Base-by-base conservation (phyloP, 257 asterid species). In the Scutellaria galericulata region DNA sequence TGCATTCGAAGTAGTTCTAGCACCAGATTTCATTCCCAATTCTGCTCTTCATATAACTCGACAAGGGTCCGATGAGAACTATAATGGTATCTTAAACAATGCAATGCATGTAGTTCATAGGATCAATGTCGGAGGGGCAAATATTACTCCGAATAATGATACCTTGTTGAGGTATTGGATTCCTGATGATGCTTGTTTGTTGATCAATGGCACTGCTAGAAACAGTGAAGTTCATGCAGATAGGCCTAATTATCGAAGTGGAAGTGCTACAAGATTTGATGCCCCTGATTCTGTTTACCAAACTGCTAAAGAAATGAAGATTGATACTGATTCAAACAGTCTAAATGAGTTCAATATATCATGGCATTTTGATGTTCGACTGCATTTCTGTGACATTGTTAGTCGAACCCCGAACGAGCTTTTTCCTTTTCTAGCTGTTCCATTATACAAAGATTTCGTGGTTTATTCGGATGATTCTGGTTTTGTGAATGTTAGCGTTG, bases 301-400 rank as follows among this genome's bases (percentile, higher is more conserved):
- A 0, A 80, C 89, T n/a, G 91, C 93, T 2, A 81, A 80, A 72
- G 78, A 60, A 50, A 46, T 85, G 72, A 81, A 78, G 14, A 20
- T 10, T 20, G 50, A 2, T 61, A 5, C 2, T 2, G 62, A 5
- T 7, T 52, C 5, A 18, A 37, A 0, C 2, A 1, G 0, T 10
- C 60, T 67, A 6, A 15, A 0, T 0, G 0, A 0, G 7, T 80
- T 60, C 78, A 84, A 81, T 13, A 31, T 78, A 2, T 68, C 90
- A 1, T 90, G 95, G 93, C 13, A 54, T 18, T 88, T 90, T 39
- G 55, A 1, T 10, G 90, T 90, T 2, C 78, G 96, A 7, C 50
- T 78, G n/a, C 95, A 90, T 7, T 86, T 90, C 66, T 88, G 92
- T 20, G 89, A 90, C 73, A 66, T 88, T 20, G 63, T 85, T 70